Evolutionary conservation across 805 yeast species (phyloP).

Genomic region (Yamadazyma insecticola): DNA sequence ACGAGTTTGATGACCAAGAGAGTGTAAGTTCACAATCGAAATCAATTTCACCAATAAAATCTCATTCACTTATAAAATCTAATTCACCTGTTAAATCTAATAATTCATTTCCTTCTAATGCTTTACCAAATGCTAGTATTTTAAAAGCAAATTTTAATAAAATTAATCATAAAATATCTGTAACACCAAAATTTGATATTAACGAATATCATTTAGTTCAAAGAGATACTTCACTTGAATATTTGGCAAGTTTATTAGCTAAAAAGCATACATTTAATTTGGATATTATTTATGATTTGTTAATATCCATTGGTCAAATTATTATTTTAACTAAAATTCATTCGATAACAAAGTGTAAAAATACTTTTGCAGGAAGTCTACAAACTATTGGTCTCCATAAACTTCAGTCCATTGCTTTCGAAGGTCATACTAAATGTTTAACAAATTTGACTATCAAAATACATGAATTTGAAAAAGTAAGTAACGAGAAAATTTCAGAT

Average conservation of each 20-base stretch:
- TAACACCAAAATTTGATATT: conserved; percentile 3
- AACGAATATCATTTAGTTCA: conserved; percentile 10
- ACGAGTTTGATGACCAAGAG: too few relatives aligned
- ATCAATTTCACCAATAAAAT: too few relatives aligned
- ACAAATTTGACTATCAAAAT: conserved; percentile 4
- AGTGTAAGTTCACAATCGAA: too few relatives aligned
- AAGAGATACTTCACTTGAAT: conserved; percentile 9
- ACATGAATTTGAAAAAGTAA: conserved; percentile 4
- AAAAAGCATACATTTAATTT: conserved; percentile 3
- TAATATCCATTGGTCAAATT: conserved; percentile 15
- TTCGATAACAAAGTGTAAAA: too few relatives aligned
- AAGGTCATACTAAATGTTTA: conserved; percentile 11
- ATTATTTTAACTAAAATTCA: conserved; percentile 10
- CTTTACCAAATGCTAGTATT: conserved; percentile 6
- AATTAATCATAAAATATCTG: conserved; percentile 2
- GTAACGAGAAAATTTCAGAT: not conserved
- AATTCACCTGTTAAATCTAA: too few relatives aligned
- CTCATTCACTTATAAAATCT: too few relatives aligned
- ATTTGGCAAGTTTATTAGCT: conserved; percentile 7
- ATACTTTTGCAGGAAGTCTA: too few relatives aligned
- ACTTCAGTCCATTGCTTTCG: too few relatives aligned
- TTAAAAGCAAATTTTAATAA: conserved; percentile 6
- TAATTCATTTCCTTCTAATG: too few relatives aligned
- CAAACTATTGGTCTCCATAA: too few relatives aligned
- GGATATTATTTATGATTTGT: conserved; percentile 9